phyloP scores from a whole-genome alignment of 148 eudicot species.

The Spergularia marina region DNA sequence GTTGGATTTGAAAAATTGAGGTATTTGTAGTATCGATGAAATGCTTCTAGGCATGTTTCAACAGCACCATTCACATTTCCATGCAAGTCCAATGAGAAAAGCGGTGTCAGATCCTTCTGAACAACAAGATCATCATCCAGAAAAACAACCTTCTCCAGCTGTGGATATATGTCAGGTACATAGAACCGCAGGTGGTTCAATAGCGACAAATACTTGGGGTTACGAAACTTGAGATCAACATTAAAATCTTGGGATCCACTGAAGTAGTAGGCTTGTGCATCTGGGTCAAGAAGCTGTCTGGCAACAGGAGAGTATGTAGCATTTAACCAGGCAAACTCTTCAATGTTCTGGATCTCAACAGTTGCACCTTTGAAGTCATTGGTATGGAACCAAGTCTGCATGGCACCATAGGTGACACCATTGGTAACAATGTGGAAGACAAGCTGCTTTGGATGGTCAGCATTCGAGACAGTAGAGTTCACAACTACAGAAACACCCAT shows the following conservation, averaged over 20 bases:
- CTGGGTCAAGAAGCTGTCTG: slow-evolving; percentile 36
- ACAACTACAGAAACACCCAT: slow-evolving; percentile 66
- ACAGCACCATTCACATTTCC: slow-evolving; percentile 86
- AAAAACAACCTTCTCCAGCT: slow-evolving; percentile 71
- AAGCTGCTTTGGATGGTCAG: slow-evolving; percentile 70
- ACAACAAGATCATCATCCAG: slow-evolving; percentile 81
- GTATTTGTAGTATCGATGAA: slow-evolving; percentile 68
- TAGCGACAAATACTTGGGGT: slow-evolving; percentile 54
- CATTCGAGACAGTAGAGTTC: slow-evolving; percentile 68
- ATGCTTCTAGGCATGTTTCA: slow-evolving; percentile 80
- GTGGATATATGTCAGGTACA: slow-evolving; percentile 67
- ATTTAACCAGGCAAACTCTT: slow-evolving; percentile 71
- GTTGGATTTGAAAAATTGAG: slow-evolving; percentile 69
- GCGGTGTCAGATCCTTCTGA: slow-evolving; percentile 67
- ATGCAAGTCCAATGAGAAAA: slow-evolving; percentile 68
- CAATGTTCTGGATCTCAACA: slow-evolving; percentile 60
- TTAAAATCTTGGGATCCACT: slow-evolving; percentile 43
- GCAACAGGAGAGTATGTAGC: slow-evolving; percentile 60
- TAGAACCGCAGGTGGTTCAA: slow-evolving; percentile 77
- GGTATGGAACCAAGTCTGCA: slow-evolving; percentile 71
- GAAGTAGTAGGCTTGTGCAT: slow-evolving; percentile 44
- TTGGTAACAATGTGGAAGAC: slow-evolving; percentile 78
- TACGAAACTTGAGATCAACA: slow-evolving; percentile 49
- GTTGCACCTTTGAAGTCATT: slow-evolving; percentile 63
- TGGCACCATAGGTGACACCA: slow-evolving; percentile 55